phyloP scores from a whole-genome alignment of 2,329 filamentous ascomycete genomes.

The Macrophomina tecta region DNA sequence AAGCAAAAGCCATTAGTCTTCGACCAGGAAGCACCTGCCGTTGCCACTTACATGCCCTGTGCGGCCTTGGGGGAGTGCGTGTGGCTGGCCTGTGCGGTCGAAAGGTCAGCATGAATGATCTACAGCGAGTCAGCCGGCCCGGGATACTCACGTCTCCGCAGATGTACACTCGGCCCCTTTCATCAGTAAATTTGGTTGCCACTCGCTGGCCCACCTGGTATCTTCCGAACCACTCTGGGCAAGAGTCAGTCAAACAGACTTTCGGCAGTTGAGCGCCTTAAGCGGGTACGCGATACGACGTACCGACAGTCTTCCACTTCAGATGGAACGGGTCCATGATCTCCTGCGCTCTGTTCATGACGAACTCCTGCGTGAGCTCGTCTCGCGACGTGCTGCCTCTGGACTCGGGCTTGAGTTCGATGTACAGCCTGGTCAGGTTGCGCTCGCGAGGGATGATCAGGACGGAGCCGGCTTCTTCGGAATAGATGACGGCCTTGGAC shows the following conservation, averaged over 20 bases:
- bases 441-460: constrained; percentile 76
- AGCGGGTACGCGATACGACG: constrained; percentile 27
- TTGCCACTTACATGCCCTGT: constrained; percentile 45
- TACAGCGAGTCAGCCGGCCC: neutral
- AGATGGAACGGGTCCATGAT: constrained; percentile 55
- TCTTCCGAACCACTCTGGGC: constrained; percentile 56
- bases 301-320: constrained; percentile 51
- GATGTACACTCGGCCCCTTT: constrained; percentile 53
- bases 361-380: constrained; percentile 65
- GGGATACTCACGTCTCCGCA: constrained; percentile 52
- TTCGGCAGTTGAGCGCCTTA: neutral
- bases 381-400: constrained; percentile 41
- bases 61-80: constrained; percentile 51
- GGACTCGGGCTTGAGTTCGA: constrained; percentile 51
- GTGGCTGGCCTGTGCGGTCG: constrained; percentile 42
- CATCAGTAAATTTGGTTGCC: constrained; percentile 52
- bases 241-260: constrained; percentile 2
- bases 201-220: constrained; percentile 59
- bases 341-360: constrained; percentile 67
- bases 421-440: constrained; percentile 70
- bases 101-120: constrained; percentile 11
- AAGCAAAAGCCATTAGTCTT: neutral
- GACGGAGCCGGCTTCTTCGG: constrained; percentile 70
- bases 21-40: constrained; percentile 38
- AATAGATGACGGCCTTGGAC: constrained; percentile 74